Base-by-base conservation (phyloP, 2,329 filamentous ascomycete genomes). In the Fusarium subtropicale region DNA sequence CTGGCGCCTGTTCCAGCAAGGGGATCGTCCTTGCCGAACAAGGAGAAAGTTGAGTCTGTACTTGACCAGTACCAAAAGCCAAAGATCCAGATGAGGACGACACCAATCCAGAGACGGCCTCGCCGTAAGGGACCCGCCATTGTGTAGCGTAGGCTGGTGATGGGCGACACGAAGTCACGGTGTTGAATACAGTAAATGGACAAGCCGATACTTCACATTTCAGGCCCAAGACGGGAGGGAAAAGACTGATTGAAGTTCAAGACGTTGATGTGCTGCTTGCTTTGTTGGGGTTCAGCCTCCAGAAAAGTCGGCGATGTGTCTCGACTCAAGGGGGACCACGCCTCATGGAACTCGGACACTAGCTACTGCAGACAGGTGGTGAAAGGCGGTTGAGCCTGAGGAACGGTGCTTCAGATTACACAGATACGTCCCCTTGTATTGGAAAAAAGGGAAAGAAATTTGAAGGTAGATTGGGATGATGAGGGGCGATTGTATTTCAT, bases 31-130 rank as follows among this genome's bases (percentile, higher is more conserved):
- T 68, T 45, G 44, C 72, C 63, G 18, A 74, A 74, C 22, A 62
- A 44, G 22, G 48, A 39, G 34, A 70, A 67, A 33, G 31, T 30
- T 26, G 69, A 67, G 30, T 52, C 51, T 15, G 72, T 65, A 59
- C 55, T 56, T 54, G 68, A 72, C 41, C 74, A 64, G 51, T 73
- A 75, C 64, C 68, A 71, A 44, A 75, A 75, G 59, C 69, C 72
- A 45, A 74, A 47, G 53, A 73, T 59, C 71, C 71, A 73, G 34
- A 71, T 61, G 28, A 56, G 58, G 48, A 59, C 56, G 58, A 73
- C 72, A 52, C 64, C 64, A 60, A 73, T 57, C 72, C 72, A 74
- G 57, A 74, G 72, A 55, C 72, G 72, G 50, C 66, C 60, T 67
- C 72, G 68, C 60, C 71, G 64, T 24, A 74, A 38, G 42, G 69